Conservation (phyloP, 2,329 filamentous ascomycete species). For the Penicillium sp. region DNA sequence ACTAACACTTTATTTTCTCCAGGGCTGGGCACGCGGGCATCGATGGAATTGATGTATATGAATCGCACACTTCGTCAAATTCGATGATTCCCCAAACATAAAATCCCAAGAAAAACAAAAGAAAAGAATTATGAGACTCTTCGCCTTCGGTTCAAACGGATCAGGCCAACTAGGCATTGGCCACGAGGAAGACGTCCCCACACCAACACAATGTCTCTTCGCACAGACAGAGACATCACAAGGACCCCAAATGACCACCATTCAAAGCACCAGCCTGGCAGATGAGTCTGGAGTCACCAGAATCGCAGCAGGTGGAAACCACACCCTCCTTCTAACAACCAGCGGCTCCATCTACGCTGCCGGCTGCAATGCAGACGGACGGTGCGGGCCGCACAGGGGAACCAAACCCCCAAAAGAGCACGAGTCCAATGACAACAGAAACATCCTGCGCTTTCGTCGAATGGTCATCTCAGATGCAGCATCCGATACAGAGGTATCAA, state of each 20-base stretch:
- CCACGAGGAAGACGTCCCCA: conserved; percentile 67
- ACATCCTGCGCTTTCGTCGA: conserved; percentile 25
- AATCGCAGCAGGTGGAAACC: conserved; percentile 74
- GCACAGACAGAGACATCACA: conserved; percentile 16
- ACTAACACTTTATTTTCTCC: not conserved
- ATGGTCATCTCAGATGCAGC: conserved; percentile 19
- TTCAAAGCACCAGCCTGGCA: not conserved
- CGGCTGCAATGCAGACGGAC: conserved; percentile 56
- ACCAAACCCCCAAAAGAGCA: not conserved
- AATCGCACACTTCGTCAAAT: not conserved
- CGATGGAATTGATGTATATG: not conserved
- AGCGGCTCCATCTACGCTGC: conserved; percentile 61
- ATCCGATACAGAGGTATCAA: conserved; percentile 19
- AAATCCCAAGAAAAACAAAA: not conserved
- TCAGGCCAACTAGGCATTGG: conserved; percentile 71
- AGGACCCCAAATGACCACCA: conserved; percentile 13
- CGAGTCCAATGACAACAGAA: not conserved
- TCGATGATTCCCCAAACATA: not conserved
- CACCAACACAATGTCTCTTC: conserved; percentile 63
- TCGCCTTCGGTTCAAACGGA: conserved; percentile 72
- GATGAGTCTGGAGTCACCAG: conserved; percentile 18
- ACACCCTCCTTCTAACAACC: conserved; percentile 70
- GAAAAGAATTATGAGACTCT: conserved; percentile 45
- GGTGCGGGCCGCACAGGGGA: conserved; percentile 33
- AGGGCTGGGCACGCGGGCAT: not conserved